These are phyloP conservation scores for Raphanus hybrid DNA, from an alignment of 441 rosid species.

Conservation along the genomic window DNA sequence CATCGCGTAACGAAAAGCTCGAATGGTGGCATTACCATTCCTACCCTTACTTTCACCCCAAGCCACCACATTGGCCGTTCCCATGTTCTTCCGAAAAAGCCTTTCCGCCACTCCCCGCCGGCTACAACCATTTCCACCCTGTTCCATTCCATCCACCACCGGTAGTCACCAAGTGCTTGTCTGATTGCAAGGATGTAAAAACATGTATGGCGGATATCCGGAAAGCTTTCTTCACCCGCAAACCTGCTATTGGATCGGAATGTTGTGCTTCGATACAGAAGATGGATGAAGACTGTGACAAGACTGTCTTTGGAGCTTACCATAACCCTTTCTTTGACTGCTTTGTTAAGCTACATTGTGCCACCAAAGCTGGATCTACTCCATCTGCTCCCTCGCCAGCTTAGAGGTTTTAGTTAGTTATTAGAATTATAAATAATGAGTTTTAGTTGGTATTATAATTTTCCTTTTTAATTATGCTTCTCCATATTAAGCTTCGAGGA, in stretches of 20 bases:
- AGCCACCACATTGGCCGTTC: slow-evolving; percentile 26
- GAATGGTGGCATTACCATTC: slow-evolving; percentile 33
- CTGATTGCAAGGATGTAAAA: slow-evolving; percentile 36
- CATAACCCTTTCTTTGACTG: slow-evolving; percentile 40
- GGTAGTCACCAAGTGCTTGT: slow-evolving; percentile 32
- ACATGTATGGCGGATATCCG: slow-evolving; percentile 28
- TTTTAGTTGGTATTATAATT: neutral
- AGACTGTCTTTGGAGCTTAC: slow-evolving; percentile 37
- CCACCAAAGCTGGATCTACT: slow-evolving; percentile 24
- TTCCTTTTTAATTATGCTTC: neutral
- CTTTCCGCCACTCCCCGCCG: slow-evolving; percentile 35
- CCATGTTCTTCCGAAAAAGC: slow-evolving; percentile 26
- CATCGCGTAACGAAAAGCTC: slow-evolving; percentile 14
- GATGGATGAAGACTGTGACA: slow-evolving; percentile 40
- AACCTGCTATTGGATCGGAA: slow-evolving; percentile 19
- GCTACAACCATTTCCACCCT: slow-evolving; percentile 26
- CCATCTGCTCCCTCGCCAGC: slow-evolving; percentile 38
- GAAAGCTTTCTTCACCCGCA: slow-evolving; percentile 34
- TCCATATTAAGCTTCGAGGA: neutral
- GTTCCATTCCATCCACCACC: slow-evolving; percentile 38
- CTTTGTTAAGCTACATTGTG: slow-evolving; percentile 33
- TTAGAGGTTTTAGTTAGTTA: slow-evolving; percentile 17
- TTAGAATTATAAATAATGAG: neutral
- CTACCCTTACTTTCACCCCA: slow-evolving; percentile 23
- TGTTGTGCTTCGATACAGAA: slow-evolving; percentile 37